phyloP scores from a whole-genome alignment of 768 basidiomycete genomes.

The Macrolepiota dolichaula region DNA sequence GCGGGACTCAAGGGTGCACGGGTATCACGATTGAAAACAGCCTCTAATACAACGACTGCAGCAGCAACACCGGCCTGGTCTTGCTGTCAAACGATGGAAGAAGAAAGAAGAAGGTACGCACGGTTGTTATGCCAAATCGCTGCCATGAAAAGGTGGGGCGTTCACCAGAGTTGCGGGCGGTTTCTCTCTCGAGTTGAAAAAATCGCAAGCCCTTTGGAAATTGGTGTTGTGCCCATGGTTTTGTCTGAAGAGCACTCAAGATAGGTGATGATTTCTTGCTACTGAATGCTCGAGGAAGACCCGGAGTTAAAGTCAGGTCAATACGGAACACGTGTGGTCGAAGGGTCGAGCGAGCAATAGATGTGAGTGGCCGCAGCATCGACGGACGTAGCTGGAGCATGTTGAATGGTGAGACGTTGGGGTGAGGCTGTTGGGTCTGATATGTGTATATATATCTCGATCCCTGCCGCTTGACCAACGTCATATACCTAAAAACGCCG shows the following conservation, averaged over 20 bases:
- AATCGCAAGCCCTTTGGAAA: background rate
- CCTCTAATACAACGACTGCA: conserved; percentile 59
- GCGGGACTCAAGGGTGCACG: conserved; percentile 57
- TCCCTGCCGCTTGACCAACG: conserved; percentile 5
- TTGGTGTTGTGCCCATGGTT: background rate
- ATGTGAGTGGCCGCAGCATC: background rate
- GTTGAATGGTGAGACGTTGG: background rate
- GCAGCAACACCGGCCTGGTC: conserved; percentile 69
- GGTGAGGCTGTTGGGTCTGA: background rate
- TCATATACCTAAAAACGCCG: background rate
- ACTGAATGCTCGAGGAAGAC: background rate
- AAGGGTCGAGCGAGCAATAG: background rate
- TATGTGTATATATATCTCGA: background rate
- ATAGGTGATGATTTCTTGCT: conserved; percentile 1
- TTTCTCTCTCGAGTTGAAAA: background rate
- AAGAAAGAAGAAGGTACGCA: background rate
- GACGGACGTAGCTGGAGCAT: background rate
- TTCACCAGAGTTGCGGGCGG: background rate
- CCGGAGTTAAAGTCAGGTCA: background rate
- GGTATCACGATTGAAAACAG: conserved; percentile 75
- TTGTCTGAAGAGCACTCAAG: background rate
- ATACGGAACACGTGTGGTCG: background rate
- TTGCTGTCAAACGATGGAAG: background rate
- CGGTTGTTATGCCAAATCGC: conserved; percentile 5
- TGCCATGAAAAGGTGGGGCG: conserved; percentile 2